Evolutionary conservation across 257 asterid genomes (phyloP).

Genomic region (Solanum neorickii): DNA sequence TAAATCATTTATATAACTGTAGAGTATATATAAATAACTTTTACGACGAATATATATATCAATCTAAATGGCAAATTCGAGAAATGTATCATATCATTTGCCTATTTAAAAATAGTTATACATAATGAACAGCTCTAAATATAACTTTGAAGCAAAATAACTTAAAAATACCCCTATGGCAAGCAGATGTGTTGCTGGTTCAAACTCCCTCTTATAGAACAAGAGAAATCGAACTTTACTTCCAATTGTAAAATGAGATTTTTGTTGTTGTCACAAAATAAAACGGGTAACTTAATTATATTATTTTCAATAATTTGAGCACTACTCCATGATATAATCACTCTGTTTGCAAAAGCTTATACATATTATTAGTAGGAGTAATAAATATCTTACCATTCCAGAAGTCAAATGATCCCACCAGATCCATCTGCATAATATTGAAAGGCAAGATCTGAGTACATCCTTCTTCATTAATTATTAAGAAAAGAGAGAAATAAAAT

Average conservation of each 20-base stretch:
- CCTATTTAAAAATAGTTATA: not conserved
- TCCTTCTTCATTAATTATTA: no score
- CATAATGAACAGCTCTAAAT: not conserved
- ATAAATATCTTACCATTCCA: slow-evolving; percentile 21
- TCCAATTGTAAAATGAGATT: not conserved
- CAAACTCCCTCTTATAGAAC: not conserved
- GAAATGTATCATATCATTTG: no score
- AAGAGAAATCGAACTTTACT: not conserved
- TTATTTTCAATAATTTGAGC: not conserved
- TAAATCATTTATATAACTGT: no score
- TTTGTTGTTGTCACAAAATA: not conserved
- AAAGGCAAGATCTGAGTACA: not conserved
- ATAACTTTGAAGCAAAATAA: not conserved
- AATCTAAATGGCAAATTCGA: no score
- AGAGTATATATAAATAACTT: no score
- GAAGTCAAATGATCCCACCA: slow-evolving; percentile 25
- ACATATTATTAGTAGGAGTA: not conserved
- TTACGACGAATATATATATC: rapidly evolving
- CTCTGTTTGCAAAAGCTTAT: not conserved
- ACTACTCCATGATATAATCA: not conserved
- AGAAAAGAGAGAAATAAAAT: not conserved
- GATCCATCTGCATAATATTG: slow-evolving; percentile 29
- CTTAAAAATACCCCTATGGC: not conserved
- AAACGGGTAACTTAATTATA: not conserved
- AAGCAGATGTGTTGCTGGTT: not conserved